Percentiles rank a stretch among this genome's conserved stretches.
Conservation (phyloP, 2,329 filamentous ascomycete genomes). For the Phyllosticta citriasiana region DNA sequence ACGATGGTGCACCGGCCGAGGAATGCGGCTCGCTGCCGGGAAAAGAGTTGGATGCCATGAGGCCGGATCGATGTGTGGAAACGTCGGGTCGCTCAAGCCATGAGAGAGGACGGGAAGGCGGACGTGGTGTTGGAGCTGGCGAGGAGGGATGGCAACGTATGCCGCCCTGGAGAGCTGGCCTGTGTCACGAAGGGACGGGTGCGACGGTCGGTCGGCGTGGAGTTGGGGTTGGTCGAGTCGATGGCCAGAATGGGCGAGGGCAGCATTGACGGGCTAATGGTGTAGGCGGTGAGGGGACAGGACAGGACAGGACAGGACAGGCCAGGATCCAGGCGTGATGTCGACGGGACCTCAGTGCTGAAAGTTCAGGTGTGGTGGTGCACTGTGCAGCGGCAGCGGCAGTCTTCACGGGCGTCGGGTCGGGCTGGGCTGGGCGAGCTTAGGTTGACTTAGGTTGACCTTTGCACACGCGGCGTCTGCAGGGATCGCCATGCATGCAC, state of each 20-base stretch:
- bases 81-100: constrained; percentile 7
- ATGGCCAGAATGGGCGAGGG: not conserved
- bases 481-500: not conserved
- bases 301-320: too few species aligned
- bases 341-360: too few species aligned
- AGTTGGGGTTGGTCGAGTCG: not conserved
- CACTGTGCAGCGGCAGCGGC: too few species aligned
- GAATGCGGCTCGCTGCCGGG: constrained; percentile 3
- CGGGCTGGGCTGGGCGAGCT: too few species aligned
- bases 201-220: not conserved
- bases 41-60: constrained; percentile 8
- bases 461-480: not conserved
- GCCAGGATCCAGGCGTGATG: too few species aligned
- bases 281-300: not conserved
- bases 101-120: constrained; percentile 2
- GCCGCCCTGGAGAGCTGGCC: constrained; percentile 2
- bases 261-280: not conserved
- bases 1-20: constrained; percentile 10
- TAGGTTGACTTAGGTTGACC: not conserved
- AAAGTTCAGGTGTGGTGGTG: too few species aligned
- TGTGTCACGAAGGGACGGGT: constrained; percentile 1
- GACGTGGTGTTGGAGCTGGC: not conserved
- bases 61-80: constrained; percentile 1
- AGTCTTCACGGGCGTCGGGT: too few species aligned
- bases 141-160: constrained; percentile 8